Base-by-base conservation (phyloP, 345 rosid species). In the Boechera stricta region DNA sequence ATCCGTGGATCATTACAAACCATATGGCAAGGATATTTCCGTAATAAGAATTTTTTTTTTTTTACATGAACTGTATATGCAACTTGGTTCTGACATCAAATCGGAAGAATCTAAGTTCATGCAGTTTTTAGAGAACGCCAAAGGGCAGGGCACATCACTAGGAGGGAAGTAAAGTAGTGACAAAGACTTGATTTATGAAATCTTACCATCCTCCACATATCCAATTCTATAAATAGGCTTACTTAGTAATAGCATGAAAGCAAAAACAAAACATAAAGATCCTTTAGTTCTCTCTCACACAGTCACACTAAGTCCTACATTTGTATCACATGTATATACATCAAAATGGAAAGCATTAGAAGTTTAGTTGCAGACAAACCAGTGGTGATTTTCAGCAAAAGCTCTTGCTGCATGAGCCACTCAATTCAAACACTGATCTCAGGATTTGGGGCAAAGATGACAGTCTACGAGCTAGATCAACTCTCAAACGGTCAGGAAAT, bases 301-400 rank as follows among this genome's bases (percentile, higher is more conserved):
- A 42, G 36, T 21, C 10, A 39, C 49, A 59, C 60, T 69, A 53
- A 45, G 48, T 54, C 75, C 64, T 60, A 49, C 52, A 53, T 59
- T 51, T 12, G 63, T 61, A 35, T 28, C 12, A 78, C 66, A 53
- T 36, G 44, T 39, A n/a, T 48, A 65, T 13, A 68, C 78, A 67
- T 66, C 32, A 10, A 51, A 73, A 73, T 79, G 82, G 78, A 79
- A 59, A 71, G 60, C 66, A 84, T 90, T 83, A 88, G 85, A 24
- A 58, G 39, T 47, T 44, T 90, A 86, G 88, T 91, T n/a, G 82
- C 45, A 29, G 96, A 87, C 45, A 86, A 80, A 80, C 88, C 98
- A 5, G 90, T 87, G 82, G 97, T 94, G 84, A 80, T 94, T n/a
- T 94, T 91, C 78, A 91, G 91, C 90, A 86, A 73, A 86, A 90